Conservation (phyloP, 768 basidiomycete genomes). For the Baorangia bicolor region DNA sequence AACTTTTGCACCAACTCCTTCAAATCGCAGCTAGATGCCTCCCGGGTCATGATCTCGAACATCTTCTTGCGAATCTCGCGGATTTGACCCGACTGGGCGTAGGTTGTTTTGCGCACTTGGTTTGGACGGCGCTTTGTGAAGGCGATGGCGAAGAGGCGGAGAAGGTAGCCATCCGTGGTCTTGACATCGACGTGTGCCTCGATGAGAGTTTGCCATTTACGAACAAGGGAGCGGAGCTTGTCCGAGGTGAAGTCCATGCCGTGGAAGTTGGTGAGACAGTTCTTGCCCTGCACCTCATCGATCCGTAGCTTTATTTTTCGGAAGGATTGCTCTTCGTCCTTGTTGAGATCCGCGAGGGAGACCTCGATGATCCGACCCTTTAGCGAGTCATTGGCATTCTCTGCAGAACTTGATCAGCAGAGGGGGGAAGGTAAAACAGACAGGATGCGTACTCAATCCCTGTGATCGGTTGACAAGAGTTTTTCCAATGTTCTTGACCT, state of each 20-base stretch:
- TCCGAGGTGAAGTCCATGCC: slow-evolving; percentile 99
- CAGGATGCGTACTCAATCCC: slow-evolving; percentile 83
- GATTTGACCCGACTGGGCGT: slow-evolving; percentile 93
- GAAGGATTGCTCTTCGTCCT: slow-evolving; percentile 99
- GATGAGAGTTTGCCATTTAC: slow-evolving; percentile 99
- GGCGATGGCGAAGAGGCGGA: slow-evolving; percentile 97
- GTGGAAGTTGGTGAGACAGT: slow-evolving; percentile 99
- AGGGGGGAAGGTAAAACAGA: not conserved
- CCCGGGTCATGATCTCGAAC: slow-evolving; percentile 98
- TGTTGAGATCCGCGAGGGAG: slow-evolving; percentile 96
- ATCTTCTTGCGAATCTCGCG: slow-evolving; percentile 99
- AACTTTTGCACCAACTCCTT: slow-evolving; percentile 99
- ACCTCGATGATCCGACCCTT: slow-evolving; percentile 97
- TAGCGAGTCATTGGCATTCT: slow-evolving; percentile 97
- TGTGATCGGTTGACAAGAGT: slow-evolving; percentile 97
- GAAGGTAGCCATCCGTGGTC: slow-evolving; percentile 98
- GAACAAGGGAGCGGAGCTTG: slow-evolving; percentile 98
- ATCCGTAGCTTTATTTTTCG: slow-evolving; percentile 99
- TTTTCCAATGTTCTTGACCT: slow-evolving; percentile 95
- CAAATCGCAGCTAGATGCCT: slow-evolving; percentile 92
- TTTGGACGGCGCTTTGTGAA: slow-evolving; percentile 97
- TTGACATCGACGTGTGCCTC: slow-evolving; percentile 99
- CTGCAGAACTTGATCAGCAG: slow-evolving; percentile 40
- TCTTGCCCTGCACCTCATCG: slow-evolving; percentile 96
- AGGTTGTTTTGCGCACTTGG: slow-evolving; percentile 99